Evolutionary conservation across 257 asterid species (phyloP), one percentile per base, ranked within the genome.

Genomic region (Solanum appendiculatum): DNA sequence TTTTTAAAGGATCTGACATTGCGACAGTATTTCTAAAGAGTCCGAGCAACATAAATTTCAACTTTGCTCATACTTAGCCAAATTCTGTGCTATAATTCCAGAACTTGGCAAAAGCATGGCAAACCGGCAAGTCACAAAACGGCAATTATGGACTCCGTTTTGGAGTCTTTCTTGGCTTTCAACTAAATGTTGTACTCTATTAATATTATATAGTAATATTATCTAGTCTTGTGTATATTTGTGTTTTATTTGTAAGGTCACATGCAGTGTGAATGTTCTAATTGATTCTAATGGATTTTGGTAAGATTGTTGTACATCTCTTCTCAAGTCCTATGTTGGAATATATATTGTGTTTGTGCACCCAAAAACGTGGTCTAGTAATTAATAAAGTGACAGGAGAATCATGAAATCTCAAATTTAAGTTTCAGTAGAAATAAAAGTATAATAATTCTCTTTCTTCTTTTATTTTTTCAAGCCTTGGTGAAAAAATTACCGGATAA

Each of bases 61-160:
- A 77, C 89, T 89, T 88, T 89, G 91, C 86, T 73, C 68, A 89
- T 88, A 44, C 39, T 86, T 56, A 86, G 82, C 63, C 86, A 83
- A 27, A 56, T 39, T 33, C 56, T 34, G 16, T n/a, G n/a, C n/a
- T n/a, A n/a, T n/a, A n/a, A n/a, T n/a, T n/a, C n/a, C n/a, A n/a
- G n/a, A n/a, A n/a, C n/a, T n/a, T 44, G 92, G 82, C 83, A 46
- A 86, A 40, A 80, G 81, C 86, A 63, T 81, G 33, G 90, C 89
- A 63, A 82, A 88, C 93, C 92, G 95, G 95, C 96, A 93, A 93
- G 96, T 93, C 96, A 92, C 91, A 51, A 6, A 91, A 92, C 87
- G 94, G 96, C 96, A 90, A 86, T 72, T 36, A 10, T 69, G 86
- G 93, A 85, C 94, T 93, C 92, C 14, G 75, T 66, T 84, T 74